Conservation (phyloP, 768 basidiomycete species). For the Rhizopogon roseolus region DNA sequence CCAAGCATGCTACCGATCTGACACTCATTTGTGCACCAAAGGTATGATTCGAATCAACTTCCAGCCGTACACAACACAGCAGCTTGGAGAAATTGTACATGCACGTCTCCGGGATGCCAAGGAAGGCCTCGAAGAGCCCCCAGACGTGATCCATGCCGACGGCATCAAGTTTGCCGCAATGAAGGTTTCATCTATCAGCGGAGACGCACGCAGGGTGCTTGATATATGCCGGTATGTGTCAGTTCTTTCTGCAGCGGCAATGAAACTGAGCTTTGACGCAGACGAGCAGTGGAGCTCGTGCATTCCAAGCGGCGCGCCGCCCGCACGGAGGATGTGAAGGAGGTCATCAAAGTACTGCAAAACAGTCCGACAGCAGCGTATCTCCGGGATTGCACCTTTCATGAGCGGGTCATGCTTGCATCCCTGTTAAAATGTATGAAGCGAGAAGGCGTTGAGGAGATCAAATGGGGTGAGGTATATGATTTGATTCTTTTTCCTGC, state of each 20-base stretch:
- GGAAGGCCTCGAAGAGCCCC: constrained; percentile 43
- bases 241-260: neutral
- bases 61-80: constrained; percentile 75
- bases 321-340: constrained; percentile 64
- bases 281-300: constrained; percentile 82
- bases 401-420: constrained; percentile 85
- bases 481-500: neutral
- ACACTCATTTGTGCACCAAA: constrained; percentile 21
- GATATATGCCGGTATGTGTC: constrained; percentile 79
- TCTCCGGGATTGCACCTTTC: constrained; percentile 75
- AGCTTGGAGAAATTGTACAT: constrained; percentile 83
- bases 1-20: neutral
- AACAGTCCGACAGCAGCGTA: constrained; percentile 87
- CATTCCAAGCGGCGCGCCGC: constrained; percentile 48
- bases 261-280: constrained; percentile 18
- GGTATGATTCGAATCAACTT: constrained; percentile 93
- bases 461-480: constrained; percentile 77
- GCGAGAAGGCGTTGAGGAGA: constrained; percentile 82
- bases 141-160: constrained; percentile 56
- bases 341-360: constrained; percentile 82
- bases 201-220: constrained; percentile 89
- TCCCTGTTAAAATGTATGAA: constrained; percentile 78
- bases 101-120: constrained; percentile 66
- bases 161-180: constrained; percentile 85
- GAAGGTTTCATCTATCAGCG: constrained; percentile 75